Evolutionary conservation across 2,329 filamentous ascomycete genomes (phyloP), one percentile per base, ranked within the genome.

Genomic region (Fusarium drepaniforme): DNA sequence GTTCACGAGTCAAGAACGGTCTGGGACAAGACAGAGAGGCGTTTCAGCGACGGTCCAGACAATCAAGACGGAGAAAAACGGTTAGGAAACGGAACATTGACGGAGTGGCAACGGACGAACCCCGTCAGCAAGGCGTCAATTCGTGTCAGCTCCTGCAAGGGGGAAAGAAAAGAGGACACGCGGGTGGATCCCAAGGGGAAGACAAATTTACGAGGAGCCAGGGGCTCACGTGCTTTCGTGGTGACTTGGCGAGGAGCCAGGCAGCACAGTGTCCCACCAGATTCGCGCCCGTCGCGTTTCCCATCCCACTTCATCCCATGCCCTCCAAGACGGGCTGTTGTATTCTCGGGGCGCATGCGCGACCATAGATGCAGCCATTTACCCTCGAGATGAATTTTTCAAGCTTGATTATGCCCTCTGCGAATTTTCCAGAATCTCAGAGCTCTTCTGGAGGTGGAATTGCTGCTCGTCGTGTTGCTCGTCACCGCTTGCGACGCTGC

Each of bases 201-300:
- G 21, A 38, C 60, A 30, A 49, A 49, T 61, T 67, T 78, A 77
- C 71, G 58, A 75, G 69, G 60, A 23, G 8, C n/a, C 38, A 33
- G 56, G 42, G 57, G 16, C 78, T 86, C 84, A 86, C 84, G 84
- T 86, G 84, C 80, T 82, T 83, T 83, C 84, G 84, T 82, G 85
- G 79, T 78, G 79, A 82, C 79, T 79, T 85, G 82, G 84, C 81
- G 83, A 79, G 71, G 74, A 75, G 66, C 77, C 72, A 71, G 73
- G 80, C 74, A 70, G 63, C 77, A 80, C 79, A 75, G 77, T 77
- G 77, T 76, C 78, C 80, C 81, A 79, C 81, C 78, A 82, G 80
- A 71, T 81, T 81, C 83, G 83, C 83, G 83, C 80, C 82, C 80
- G 82, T 83, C 85, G 85, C 85, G 85, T 85, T 83, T 83, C 80